phyloP scores from a whole-genome alignment of 306 rosid species.

The Benincasa hispida region DNA sequence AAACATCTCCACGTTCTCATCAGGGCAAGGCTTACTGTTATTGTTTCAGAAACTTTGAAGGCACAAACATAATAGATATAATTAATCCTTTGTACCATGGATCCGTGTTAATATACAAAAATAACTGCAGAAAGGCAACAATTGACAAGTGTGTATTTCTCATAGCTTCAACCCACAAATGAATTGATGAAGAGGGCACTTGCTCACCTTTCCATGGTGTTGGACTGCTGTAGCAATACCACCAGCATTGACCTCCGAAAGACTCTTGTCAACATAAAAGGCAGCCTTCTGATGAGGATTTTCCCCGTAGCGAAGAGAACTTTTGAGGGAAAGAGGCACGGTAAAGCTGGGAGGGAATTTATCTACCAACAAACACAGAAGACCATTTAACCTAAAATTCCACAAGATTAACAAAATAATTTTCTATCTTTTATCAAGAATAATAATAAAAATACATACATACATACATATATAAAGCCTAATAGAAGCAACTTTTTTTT shows the following conservation, averaged over 20 bases:
- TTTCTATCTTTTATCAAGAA: not conserved
- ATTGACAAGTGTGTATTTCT: not conserved
- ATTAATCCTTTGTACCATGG: not conserved
- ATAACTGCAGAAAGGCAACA: not conserved
- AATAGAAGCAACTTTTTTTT: not conserved
- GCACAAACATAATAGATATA: not conserved
- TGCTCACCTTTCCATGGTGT: conserved; percentile 79
- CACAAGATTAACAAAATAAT: not conserved
- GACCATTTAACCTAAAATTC: conserved; percentile 8
- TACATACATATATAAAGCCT: not conserved
- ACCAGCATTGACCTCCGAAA: conserved; percentile 71
- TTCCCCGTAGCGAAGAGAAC: conserved; percentile 85
- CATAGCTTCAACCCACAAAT: not conserved
- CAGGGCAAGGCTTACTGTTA: not conserved
- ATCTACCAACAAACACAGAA: conserved; percentile 28
- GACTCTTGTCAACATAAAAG: conserved; percentile 66
- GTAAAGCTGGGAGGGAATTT: conserved; percentile 74
- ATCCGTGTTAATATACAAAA: not conserved
- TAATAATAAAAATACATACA: not conserved
- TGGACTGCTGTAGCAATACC: conserved; percentile 91
- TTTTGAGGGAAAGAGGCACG: conserved; percentile 51
- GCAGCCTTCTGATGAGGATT: conserved; percentile 94
- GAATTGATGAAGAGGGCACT: not conserved
- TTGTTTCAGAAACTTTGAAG: not conserved
- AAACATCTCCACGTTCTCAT: not conserved